Base-by-base conservation (phyloP, 1,284 basidiomycete genomes). In the Sporisorium reilianum region DNA sequence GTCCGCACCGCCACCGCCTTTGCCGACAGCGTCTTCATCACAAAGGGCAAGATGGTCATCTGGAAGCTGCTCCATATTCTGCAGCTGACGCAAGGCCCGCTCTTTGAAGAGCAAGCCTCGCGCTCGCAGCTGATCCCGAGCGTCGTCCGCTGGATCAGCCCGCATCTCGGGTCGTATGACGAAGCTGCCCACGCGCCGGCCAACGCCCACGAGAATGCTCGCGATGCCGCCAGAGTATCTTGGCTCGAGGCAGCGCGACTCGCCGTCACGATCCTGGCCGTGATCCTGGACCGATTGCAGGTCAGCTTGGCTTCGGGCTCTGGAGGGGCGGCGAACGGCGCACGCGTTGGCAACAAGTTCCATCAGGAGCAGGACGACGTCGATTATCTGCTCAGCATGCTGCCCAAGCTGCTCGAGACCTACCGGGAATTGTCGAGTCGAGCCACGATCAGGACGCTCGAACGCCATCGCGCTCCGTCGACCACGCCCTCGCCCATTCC, bases 51-150 rank as follows among this genome's bases (percentile, higher is more conserved):
- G 84, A 87, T 95, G 64, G 90, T 92, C 42, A 90, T 95, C 53
- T 95, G 94, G 91, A 96, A 95, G 85, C 88, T 98, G 53, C 90
- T 97, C 69, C 91, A 97, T 89, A 93, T 96, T 80, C 88, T 95
- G 44, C 94, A 97, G 81, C 90, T 98, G 59, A 92, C 94, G 40
- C 93, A 92, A 80, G 91, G 92, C 14, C 91, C 92, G 84, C 86
- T 97, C 41, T 97, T 98, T 81, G 93, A 95, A 77, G 90, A 92
- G 70, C 86, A 91, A 4, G 89, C 92, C 61, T 91, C 92, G 10
- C 90, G 96, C 16, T 88, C 91, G 0, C 86, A 93, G 16, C 88
- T 99, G 22, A 91, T 97, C 7, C 95, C 97, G 61, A 91, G 91
- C 28, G 90, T 98, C 38, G 91, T 95, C 4, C 89, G 91, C 23